A percentile compares a stretch with the other conserved stretches of the same genome.
Evolutionary conservation across 2,329 filamentous ascomycete species (phyloP).

Genomic region (Moelleriella libera): DNA sequence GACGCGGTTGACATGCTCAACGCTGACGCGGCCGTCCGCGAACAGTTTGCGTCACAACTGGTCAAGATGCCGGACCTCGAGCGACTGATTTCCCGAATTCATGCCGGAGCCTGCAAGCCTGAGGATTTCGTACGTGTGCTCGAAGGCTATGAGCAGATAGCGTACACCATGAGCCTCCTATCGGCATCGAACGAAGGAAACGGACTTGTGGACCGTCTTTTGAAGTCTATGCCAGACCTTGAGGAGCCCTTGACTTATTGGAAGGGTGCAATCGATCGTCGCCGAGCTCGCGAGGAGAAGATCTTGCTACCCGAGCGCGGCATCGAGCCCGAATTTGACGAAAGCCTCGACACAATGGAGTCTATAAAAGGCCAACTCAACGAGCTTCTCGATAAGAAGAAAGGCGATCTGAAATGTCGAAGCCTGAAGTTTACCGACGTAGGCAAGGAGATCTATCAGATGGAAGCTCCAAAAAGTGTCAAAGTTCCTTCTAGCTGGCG

Average conservation of each 20-base stretch:
- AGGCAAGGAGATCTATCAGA: constrained; percentile 93
- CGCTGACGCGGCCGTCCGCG: constrained; percentile 63
- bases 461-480: constrained; percentile 73
- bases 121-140: constrained; percentile 89
- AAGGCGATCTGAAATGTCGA: constrained; percentile 60
- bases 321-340: constrained; percentile 85
- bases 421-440: constrained; percentile 67
- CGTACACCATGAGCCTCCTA: constrained; percentile 79
- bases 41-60: constrained; percentile 79
- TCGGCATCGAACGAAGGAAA: constrained; percentile 60
- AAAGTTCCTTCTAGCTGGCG: constrained; percentile 85
- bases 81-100: constrained; percentile 82
- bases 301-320: constrained; percentile 74
- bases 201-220: constrained; percentile 71
- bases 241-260: constrained; percentile 62
- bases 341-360: constrained; percentile 63
- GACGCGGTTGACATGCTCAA: constrained; percentile 93
- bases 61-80: constrained; percentile 90
- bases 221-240: constrained; percentile 76
- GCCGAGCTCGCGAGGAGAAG: constrained; percentile 63
- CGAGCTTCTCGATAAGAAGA: constrained; percentile 54
- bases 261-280: constrained; percentile 83
- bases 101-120: constrained; percentile 77
- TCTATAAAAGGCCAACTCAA: constrained; percentile 61
- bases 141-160: constrained; percentile 95